These are phyloP conservation scores for Heritiera littoralis DNA, from an alignment of 345 rosid genomes.

Conservation along the genomic window DNA sequence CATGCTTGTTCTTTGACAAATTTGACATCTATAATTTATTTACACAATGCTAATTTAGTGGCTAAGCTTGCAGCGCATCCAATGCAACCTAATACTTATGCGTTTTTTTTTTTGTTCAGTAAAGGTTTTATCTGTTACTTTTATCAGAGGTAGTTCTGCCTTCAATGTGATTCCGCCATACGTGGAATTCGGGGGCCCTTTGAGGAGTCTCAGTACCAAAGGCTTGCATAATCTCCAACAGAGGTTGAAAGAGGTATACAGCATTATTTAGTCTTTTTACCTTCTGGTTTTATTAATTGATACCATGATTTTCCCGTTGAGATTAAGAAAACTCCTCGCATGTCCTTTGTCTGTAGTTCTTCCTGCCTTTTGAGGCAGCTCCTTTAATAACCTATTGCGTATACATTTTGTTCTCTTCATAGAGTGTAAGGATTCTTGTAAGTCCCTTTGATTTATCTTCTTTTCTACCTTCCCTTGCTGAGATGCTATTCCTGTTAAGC, in stretches of 20 bases:
- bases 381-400: background rate
- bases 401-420: background rate
- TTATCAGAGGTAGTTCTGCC: conserved; percentile 57
- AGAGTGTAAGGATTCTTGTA: background rate
- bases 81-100: conserved; percentile 8
- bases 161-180: conserved; percentile 52
- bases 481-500: background rate
- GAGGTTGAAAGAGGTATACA: conserved; percentile 69
- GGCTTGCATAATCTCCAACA: conserved; percentile 59
- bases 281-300: background rate
- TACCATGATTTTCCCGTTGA: background rate
- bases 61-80: background rate
- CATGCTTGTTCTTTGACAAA: background rate
- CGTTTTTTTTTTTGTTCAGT: no score
- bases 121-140: conserved; percentile 74
- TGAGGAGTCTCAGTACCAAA: conserved; percentile 80
- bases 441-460: background rate
- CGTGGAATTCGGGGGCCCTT: conserved; percentile 81
- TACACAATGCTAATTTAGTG: background rate
- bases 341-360: background rate
- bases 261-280: background rate
- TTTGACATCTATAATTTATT: background rate
- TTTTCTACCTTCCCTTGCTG: background rate
- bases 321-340: background rate
- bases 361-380: background rate